Percentiles rank a stretch among this genome's conserved stretches.
Evolutionary conservation across 2,329 filamentous ascomycete genomes (phyloP).

Genomic region (Davidsoniella virescens): DNA sequence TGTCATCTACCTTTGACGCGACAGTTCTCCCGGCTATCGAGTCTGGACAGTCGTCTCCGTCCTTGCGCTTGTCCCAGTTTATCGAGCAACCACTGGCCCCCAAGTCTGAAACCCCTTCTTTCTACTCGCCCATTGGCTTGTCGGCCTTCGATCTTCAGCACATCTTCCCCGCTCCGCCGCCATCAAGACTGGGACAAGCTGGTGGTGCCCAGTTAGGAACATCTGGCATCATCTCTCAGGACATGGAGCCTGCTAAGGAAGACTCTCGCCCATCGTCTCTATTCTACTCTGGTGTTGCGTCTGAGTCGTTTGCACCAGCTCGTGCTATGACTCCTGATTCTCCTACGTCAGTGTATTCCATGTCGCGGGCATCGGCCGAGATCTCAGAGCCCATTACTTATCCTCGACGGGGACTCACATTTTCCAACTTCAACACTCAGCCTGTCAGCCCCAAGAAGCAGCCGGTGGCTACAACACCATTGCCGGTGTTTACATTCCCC

Average conservation of each 20-base stretch:
- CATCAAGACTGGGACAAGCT: neutral
- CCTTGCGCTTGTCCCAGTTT: constrained; percentile 2
- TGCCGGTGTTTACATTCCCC: constrained; percentile 4
- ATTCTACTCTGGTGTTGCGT: neutral
- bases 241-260: constrained; percentile 2
- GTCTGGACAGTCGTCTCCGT: neutral
- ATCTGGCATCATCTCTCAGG: constrained; percentile 1
- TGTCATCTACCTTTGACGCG: constrained; percentile 9
- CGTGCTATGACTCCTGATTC: neutral
- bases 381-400: neutral
- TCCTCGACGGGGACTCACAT: neutral
- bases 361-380: neutral
- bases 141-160: constrained; percentile 10
- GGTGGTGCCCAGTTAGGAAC: neutral
- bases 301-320: constrained; percentile 3
- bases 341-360: neutral
- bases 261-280: constrained; percentile 2
- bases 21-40: neutral
- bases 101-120: neutral
- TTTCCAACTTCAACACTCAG: constrained; percentile 4
- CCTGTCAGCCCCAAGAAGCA: constrained; percentile 2
- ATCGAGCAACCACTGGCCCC: constrained; percentile 2
- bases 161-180: constrained; percentile 11
- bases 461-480: neutral
- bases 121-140: constrained; percentile 9